Evolutionary conservation across 805 yeast genomes (phyloP), one percentile per base, ranked within the genome.

Genomic region (Wickerhamomyces queroliae): DNA sequence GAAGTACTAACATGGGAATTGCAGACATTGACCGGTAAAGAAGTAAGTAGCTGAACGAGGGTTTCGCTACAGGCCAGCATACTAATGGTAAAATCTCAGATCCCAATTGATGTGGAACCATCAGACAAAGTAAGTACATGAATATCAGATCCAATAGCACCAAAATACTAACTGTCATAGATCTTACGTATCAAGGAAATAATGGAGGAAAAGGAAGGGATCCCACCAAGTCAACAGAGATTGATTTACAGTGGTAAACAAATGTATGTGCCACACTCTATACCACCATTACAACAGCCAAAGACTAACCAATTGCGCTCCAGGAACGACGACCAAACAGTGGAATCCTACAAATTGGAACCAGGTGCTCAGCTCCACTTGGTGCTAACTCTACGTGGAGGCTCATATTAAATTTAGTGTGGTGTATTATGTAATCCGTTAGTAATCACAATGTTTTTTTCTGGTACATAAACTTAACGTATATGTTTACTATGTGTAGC

Each of bases 141-240:
- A 17, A 7, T 17, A 23, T 9, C 2, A 50, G 45, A 56, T 32
- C 40, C 37, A 46, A 59, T 49, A 54, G 59, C 48, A 59, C 49
- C 1, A 50, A 55, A 53, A 53, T 57, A 16, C 40, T 58, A 33
- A 58, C 65, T 2, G 60, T 56, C 5, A 60, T 55, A 49, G 74
- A 69, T 86, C 42, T 73, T 78, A 45, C 76, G 83, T 36, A 79
- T 91, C 63, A 91, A 91, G 63, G 97, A 91, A 58, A 76, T 83
- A 58, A 78, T 91, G 67, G 98, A 93, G 61, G 96, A 91, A 56
- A 87, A 87, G 53, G 98, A 91, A 60, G 99, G 98, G 2, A 91
- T 91, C 40, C 96, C 98, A 2, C 97, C 98, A 10, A 79, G 85
- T 23, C 99, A 91, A 64, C 99, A 93, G 63, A 77, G 96, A 50